Conservation (phyloP, 176 grass and related monocot species). For the Eremochloa ophiuroides region DNA sequence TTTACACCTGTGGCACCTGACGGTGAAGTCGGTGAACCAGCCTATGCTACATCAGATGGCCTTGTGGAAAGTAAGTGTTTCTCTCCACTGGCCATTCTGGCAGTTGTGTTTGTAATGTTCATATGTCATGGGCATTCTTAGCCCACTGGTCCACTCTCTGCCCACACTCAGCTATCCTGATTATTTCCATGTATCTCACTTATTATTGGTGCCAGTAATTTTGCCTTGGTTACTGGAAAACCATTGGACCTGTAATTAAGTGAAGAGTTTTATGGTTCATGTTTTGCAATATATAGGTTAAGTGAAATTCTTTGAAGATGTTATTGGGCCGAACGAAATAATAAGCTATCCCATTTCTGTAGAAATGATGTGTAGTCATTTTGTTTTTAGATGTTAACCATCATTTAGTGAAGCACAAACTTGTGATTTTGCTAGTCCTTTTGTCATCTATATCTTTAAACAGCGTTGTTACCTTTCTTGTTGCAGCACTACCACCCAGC, state of each 20-base stretch:
- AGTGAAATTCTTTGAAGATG: background rate
- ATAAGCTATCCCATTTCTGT: background rate
- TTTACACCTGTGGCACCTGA: slow-evolving; percentile 79
- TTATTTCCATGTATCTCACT: background rate
- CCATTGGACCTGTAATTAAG: background rate
- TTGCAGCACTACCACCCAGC: slow-evolving; percentile 79
- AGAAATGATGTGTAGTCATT: background rate
- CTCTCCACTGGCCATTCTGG: background rate
- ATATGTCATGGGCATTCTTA: background rate
- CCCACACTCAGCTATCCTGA: background rate
- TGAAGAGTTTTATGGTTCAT: background rate
- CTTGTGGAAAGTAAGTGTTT: slow-evolving; percentile 81
- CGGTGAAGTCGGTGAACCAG: slow-evolving; percentile 92
- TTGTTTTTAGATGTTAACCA: slow-evolving; percentile 5
- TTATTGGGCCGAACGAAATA: background rate
- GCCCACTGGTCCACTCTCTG: background rate
- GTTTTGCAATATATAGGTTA: background rate
- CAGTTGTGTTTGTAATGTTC: background rate
- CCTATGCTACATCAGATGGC: slow-evolving; percentile 63
- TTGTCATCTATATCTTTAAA: slow-evolving; percentile 15
- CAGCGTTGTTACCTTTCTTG: slow-evolving; percentile 16
- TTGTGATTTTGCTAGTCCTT: slow-evolving; percentile 1
- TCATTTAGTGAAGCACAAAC: slow-evolving; percentile 3
- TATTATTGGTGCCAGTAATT: slow-evolving; percentile 10
- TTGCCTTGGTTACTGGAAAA: background rate